Conservation (phyloP, 2,329 filamentous ascomycete species). For the Fusarium palustre region DNA sequence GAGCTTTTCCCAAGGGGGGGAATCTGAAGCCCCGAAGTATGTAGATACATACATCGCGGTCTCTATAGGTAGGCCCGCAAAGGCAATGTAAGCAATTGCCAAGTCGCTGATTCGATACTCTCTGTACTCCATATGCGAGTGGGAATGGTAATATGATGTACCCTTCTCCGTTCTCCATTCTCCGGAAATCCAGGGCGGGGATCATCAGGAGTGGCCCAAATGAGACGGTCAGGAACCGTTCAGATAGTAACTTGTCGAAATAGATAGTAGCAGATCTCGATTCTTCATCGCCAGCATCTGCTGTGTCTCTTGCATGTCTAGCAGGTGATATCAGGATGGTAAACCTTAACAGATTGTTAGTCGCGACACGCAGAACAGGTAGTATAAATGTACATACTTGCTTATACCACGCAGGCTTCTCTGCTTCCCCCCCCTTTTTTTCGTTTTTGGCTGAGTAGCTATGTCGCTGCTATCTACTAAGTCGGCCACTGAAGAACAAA, state of each 20-base stretch:
- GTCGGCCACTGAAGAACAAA: conserved; percentile 15
- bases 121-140: background rate
- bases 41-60: conserved; percentile 2
- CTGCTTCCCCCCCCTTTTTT: conserved; percentile 17
- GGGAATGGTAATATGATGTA: conserved; percentile 33
- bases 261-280: conserved; percentile 26
- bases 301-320: conserved; percentile 20
- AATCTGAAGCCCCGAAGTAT: conserved; percentile 6
- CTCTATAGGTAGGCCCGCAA: conserved; percentile 10
- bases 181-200: conserved; percentile 35
- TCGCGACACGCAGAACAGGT: background rate
- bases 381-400: background rate
- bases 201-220: conserved; percentile 23
- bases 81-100: conserved; percentile 27
- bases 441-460: conserved; percentile 25
- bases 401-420: background rate
- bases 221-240: conserved; percentile 16
- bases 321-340: conserved; percentile 7
- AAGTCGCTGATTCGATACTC: conserved; percentile 36
- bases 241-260: conserved; percentile 25
- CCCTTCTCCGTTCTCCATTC: conserved; percentile 38
- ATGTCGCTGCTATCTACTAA: conserved; percentile 8
- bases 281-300: conserved; percentile 17
- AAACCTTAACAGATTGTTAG: background rate
- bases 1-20: conserved; percentile 10